Evolutionary conservation across 192 early-diverging fungal species (phyloP).

Genomic region (Dispira parvispora): DNA sequence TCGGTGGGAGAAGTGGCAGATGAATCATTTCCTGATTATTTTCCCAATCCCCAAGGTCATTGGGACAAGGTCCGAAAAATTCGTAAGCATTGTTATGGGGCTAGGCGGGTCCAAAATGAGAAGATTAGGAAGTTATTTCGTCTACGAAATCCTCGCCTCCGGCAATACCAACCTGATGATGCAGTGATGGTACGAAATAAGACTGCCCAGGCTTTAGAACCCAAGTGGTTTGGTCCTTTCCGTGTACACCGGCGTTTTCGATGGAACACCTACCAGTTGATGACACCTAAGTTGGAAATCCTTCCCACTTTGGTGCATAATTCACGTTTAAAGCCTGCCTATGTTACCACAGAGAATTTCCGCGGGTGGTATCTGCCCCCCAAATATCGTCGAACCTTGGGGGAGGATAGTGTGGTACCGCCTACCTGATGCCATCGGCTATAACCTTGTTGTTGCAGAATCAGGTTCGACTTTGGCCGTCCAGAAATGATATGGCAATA

Average conservation of each 20-base stretch:
- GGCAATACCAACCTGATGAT: neutral
- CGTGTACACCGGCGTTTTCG: neutral
- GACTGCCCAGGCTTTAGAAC: neutral
- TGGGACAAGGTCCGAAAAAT: neutral
- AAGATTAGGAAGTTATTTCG: neutral
- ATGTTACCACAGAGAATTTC: neutral
- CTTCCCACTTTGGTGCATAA: neutral
- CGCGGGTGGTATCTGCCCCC: neutral
- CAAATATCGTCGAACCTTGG: neutral
- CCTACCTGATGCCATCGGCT: too few species aligned
- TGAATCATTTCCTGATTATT: neutral
- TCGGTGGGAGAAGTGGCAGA: neutral
- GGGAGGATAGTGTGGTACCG: slow-evolving; percentile 6
- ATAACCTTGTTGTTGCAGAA: too few species aligned
- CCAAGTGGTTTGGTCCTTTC: slow-evolving; percentile 9
- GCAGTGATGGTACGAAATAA: neutral
- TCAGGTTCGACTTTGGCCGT: too few species aligned
- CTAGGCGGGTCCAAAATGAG: neutral
- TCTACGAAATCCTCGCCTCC: neutral
- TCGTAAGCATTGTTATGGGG: neutral
- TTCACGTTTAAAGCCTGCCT: neutral
- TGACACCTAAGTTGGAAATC: neutral
- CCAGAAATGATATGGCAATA: too few species aligned
- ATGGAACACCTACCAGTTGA: neutral
- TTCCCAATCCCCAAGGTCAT: neutral